These are phyloP conservation scores for Aphanomyces astaci DNA, from an alignment of 352 stramenopile species.

Conservation along the genomic window DNA sequence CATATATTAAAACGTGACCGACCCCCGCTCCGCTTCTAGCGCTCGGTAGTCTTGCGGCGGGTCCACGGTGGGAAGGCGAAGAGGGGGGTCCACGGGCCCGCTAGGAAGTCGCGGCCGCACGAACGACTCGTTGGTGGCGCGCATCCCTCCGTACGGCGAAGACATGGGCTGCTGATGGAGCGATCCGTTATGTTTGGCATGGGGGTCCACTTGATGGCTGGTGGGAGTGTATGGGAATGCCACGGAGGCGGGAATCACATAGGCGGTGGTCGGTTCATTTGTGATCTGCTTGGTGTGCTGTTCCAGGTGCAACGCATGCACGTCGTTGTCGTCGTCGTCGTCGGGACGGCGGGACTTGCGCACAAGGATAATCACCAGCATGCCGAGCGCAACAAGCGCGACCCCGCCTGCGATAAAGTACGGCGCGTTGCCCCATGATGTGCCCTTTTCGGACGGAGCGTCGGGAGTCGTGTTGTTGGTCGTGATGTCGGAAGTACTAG, in stretches of 20 bases:
- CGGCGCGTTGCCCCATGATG: background rate
- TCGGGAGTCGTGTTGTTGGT: background rate
- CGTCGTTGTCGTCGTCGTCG: slow-evolving; percentile 20
- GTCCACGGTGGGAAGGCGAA: background rate
- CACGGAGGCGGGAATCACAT: background rate
- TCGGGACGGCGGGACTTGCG: slow-evolving; percentile 11
- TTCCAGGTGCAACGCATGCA: background rate
- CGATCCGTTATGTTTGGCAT: slow-evolving; percentile 40
- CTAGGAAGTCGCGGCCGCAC: background rate
- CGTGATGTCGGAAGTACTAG: background rate
- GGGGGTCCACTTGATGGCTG: slow-evolving; percentile 28
- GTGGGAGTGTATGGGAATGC: background rate
- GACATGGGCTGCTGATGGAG: slow-evolving; percentile 25
- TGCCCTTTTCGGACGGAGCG: background rate
- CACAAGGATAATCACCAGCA: slow-evolving; percentile 17
- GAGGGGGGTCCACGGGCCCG: background rate
- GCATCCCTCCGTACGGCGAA: background rate
- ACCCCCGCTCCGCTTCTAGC: background rate
- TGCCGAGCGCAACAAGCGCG: slow-evolving; percentile 3
- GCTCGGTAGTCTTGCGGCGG: background rate
- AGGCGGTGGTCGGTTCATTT: slow-evolving; percentile 35
- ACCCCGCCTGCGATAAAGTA: slow-evolving; percentile 12
- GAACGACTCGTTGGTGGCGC: slow-evolving; percentile 2
- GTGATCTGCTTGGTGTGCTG: slow-evolving; percentile 4
- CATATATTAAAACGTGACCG: slow-evolving; percentile 4